Conservation (phyloP, 2,329 filamentous ascomycete genomes). For the Cercospora brassicicola region DNA sequence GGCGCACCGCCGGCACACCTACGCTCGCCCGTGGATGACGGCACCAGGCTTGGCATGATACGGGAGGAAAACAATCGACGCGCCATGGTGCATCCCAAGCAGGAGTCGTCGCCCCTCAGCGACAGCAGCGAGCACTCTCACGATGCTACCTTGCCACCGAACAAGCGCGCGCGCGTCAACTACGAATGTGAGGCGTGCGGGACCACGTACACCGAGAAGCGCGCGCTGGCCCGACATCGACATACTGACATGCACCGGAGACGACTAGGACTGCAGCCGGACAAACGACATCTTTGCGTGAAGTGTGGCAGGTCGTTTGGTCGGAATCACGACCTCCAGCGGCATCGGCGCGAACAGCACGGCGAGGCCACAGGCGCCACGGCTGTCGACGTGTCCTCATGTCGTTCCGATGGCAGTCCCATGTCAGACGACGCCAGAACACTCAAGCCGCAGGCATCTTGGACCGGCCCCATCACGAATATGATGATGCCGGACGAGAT, state of each 20-base stretch:
- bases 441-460: constrained; percentile 7
- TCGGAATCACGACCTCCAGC: constrained; percentile 31
- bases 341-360: constrained; percentile 33
- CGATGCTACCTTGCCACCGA: constrained; percentile 14
- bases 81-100: constrained; percentile 3
- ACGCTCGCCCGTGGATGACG: constrained; percentile 10
- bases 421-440: background rate
- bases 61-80: constrained; percentile 13
- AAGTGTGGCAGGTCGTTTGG: constrained; percentile 31
- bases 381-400: constrained; percentile 13
- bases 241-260: constrained; percentile 32
- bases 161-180: constrained; percentile 18
- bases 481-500: constrained; percentile 12
- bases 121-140: constrained; percentile 17
- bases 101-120: constrained; percentile 15
- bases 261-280: constrained; percentile 28
- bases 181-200: constrained; percentile 21
- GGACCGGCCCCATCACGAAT: constrained; percentile 11
- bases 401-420: constrained; percentile 12
- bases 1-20: constrained; percentile 12
- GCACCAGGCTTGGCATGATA: constrained; percentile 14
- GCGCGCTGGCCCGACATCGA: constrained; percentile 31
- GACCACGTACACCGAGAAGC: constrained; percentile 31
- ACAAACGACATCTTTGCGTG: constrained; percentile 29
- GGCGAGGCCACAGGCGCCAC: constrained; percentile 20